Evolutionary conservation across 2,329 filamentous ascomycete genomes (phyloP), one percentile per base, ranked within the genome.

Genomic region (Cordyceps militaris): DNA sequence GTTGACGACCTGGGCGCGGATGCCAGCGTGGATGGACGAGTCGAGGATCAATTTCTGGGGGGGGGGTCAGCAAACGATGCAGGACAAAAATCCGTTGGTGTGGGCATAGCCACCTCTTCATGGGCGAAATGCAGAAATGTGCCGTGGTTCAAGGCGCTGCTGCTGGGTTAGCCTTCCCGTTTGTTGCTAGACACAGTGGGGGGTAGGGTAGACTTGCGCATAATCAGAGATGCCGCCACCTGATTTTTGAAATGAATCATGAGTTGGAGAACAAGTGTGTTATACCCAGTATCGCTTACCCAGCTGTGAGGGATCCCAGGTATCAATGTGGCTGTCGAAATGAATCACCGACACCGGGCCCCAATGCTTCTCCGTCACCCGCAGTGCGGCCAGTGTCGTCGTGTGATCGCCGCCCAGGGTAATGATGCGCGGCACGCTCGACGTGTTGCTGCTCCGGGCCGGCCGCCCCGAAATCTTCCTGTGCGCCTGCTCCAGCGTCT

Each of bases 371-470:
- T 80, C 76, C 38, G 88, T 73, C 0, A 84, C 84, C 1, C 86
- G 75, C 48, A 89, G 76, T 1, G 85, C 84, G 1, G 86, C 83
- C 14, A 89, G 74, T 0, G 85, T 82, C 34, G 89, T 75, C 60
- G 80, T 84, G 70, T 89, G 86, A 67, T 89, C 86, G n/a, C 86
- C 86, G 16, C 86, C 86, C 1, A 89, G 75, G 0, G 84, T 85
- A 47, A 89, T 76, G 23, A 89, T 63, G 13, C 64, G 57, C 8
- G 63, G 63, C 5, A 58, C 56, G 10, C 54, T 61, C 3, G 59
- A 56, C 32, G 46, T 59, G 0, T 60, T 53, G 1, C 60, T 38
- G 32, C 61, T 61, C 11, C 49, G 56, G 11, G 63, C 56, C 5
- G 60, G 56, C 5, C 61, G 48, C 11, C 47, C 44, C 7, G 60